Percentiles rank a stretch among this genome's conserved stretches.
These are phyloP conservation scores for Aspergillus hancockii DNA, from an alignment of 495 filamentous ascomycete genomes.

Conservation along the genomic window DNA sequence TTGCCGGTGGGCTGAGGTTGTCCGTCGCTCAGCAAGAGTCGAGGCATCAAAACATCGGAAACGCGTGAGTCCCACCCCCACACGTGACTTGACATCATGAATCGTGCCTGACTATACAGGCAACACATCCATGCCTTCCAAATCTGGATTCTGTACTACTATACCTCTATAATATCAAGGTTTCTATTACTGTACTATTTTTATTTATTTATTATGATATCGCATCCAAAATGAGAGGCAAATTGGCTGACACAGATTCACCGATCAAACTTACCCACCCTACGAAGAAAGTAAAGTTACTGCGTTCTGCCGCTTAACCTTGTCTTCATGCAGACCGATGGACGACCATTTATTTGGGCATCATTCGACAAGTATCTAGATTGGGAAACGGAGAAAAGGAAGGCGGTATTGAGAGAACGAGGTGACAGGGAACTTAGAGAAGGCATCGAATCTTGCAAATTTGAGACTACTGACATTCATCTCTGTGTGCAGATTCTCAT, in stretches of 20 bases:
- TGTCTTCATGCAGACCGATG: neutral
- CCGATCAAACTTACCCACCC: too few relatives aligned
- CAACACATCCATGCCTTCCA: neutral
- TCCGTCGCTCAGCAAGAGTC: slow-evolving; percentile 15
- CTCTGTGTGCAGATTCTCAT: neutral
- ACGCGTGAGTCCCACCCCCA: slow-evolving; percentile 23
- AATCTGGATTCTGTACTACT: too few relatives aligned
- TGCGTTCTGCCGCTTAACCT: neutral
- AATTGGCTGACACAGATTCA: too few relatives aligned
- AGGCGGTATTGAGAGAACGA: neutral
- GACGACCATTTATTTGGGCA: neutral
- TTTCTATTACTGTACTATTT: too few relatives aligned
- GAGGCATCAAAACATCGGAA: slow-evolving; percentile 31
- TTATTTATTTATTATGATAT: too few relatives aligned
- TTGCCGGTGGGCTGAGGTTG: slow-evolving; percentile 9
- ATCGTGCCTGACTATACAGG: slow-evolving; percentile 1
- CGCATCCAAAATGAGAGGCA: too few relatives aligned
- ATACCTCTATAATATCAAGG: too few relatives aligned
- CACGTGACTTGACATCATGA: slow-evolving; percentile 24
- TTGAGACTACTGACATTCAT: neutral
- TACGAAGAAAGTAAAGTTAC: neutral
- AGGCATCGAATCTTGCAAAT: neutral
- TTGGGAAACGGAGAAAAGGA: neutral
- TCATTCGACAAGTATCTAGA: neutral
- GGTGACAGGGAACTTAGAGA: neutral